These are phyloP conservation scores for Brassica hybrid DNA, from an alignment of 441 rosid genomes.

Conservation along the genomic window DNA sequence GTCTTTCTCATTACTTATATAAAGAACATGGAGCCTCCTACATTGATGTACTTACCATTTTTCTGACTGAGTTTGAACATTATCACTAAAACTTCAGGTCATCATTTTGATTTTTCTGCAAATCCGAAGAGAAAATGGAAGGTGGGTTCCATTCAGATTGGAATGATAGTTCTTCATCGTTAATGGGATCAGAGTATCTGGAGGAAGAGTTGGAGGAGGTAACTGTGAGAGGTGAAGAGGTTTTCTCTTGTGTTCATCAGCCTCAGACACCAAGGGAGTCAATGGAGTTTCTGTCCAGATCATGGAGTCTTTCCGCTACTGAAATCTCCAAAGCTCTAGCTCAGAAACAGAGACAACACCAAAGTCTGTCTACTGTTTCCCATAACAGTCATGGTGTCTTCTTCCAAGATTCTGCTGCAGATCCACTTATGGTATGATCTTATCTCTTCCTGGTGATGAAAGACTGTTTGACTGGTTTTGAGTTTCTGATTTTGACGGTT, in stretches of 20 bases:
- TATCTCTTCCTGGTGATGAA: not conserved
- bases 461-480: slow-evolving; percentile 5
- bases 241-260: slow-evolving; percentile 53
- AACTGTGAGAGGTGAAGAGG: slow-evolving; percentile 19
- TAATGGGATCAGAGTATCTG: slow-evolving; percentile 49
- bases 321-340: slow-evolving; percentile 84
- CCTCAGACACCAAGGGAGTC: slow-evolving; percentile 83
- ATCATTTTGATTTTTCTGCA: not conserved
- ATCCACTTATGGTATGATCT: slow-evolving; percentile 26
- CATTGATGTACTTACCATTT: slow-evolving; percentile 1
- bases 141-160: slow-evolving; percentile 48
- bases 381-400: slow-evolving; percentile 24
- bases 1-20: slow-evolving; percentile 27
- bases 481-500: not conserved
- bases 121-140: slow-evolving; percentile 47
- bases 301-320: slow-evolving; percentile 85
- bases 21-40: slow-evolving; percentile 21
- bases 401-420: slow-evolving; percentile 42
- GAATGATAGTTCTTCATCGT: slow-evolving; percentile 42
- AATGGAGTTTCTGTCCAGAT: slow-evolving; percentile 85
- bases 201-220: slow-evolving; percentile 55
- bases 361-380: slow-evolving; percentile 25
- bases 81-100: not conserved
- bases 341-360: slow-evolving; percentile 56
- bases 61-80: slow-evolving; percentile 30